Percentiles rank a stretch among this genome's conserved stretches.
Conservation (phyloP, 768 basidiomycete species). For the Boletus eberwhitei region DNA sequence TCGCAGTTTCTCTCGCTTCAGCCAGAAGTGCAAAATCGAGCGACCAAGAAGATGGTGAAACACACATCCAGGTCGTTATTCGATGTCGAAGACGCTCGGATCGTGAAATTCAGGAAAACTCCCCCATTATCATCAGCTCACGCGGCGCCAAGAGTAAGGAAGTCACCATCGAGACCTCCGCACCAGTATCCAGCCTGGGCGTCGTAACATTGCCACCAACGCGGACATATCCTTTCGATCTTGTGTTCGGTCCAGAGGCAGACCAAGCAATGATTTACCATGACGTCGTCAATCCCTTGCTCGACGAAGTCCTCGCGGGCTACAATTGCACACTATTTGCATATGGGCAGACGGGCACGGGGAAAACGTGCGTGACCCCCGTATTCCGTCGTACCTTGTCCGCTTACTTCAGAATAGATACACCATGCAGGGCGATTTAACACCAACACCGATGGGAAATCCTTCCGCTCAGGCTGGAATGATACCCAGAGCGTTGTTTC, state of each 20-base stretch:
- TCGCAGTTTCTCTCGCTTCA: slow-evolving; percentile 25
- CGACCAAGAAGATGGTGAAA: slow-evolving; percentile 50
- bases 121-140: slow-evolving; percentile 82
- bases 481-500: slow-evolving; percentile 90
- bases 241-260: slow-evolving; percentile 95
- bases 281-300: slow-evolving; percentile 88
- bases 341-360: slow-evolving; percentile 98
- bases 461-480: slow-evolving; percentile 91
- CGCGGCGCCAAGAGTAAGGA: slow-evolving; percentile 71
- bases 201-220: slow-evolving; percentile 70
- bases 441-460: slow-evolving; percentile 78
- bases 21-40: slow-evolving; percentile 27
- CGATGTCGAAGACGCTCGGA: slow-evolving; percentile 85
- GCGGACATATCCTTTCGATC: slow-evolving; percentile 89
- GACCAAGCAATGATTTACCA: slow-evolving; percentile 93
- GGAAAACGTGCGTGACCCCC: slow-evolving; percentile 78
- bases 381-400: not conserved
- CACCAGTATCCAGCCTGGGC: slow-evolving; percentile 68
- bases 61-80: slow-evolving; percentile 91
- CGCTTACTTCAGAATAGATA: slow-evolving; percentile 48
- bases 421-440: slow-evolving; percentile 97
- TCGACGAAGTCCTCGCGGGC: slow-evolving; percentile 90
- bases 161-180: slow-evolving; percentile 76
- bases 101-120: slow-evolving; percentile 79
- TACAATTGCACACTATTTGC: slow-evolving; percentile 98